A percentile compares a stretch with the other conserved stretches of the same genome.
phyloP scores from a whole-genome alignment of 176 grass and related monocot genomes.

The Phragmites australis region DNA sequence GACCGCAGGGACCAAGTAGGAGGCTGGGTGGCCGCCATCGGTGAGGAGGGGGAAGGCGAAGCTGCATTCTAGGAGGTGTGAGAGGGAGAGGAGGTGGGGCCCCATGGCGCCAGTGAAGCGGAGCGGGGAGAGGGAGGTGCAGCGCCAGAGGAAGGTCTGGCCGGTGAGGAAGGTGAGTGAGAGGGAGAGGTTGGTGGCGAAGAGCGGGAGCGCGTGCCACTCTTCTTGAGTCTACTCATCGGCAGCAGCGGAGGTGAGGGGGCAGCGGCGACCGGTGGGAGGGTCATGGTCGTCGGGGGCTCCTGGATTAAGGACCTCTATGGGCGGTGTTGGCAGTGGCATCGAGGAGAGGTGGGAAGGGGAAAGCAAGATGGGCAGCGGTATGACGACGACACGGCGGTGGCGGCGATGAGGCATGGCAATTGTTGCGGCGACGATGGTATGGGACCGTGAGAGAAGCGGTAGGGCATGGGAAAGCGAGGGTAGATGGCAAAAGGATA shows the following conservation, averaged over 20 bases:
- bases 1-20: slow-evolving; percentile 22
- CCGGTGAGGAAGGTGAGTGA: slow-evolving; percentile 66
- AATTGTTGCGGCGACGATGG: neutral
- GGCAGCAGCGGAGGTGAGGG: neutral
- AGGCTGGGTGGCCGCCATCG: neutral
- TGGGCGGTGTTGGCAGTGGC: neutral
- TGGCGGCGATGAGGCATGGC: neutral
- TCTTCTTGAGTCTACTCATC: slow-evolving; percentile 24
- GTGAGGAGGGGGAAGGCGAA: slow-evolving; percentile 64
- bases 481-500: too few relatives aligned
- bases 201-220: slow-evolving; percentile 62
- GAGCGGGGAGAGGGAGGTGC: slow-evolving; percentile 47
- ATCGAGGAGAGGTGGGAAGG: neutral
- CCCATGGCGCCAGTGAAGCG: slow-evolving; percentile 78
- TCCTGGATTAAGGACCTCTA: slow-evolving; percentile 28
- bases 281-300: neutral
- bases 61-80: slow-evolving; percentile 46
- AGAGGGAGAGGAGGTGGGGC: slow-evolving; percentile 77
- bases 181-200: slow-evolving; percentile 62
- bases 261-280: slow-evolving; percentile 43
- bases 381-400: slow-evolving; percentile 28
- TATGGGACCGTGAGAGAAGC: slow-evolving; percentile 24
- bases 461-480: neutral
- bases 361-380: neutral
- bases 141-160: slow-evolving; percentile 84